A percentile compares a stretch with the other conserved stretches of the same genome.
Evolutionary conservation across 495 filamentous ascomycete species (phyloP).

Genomic region (Neurospora africana): DNA sequence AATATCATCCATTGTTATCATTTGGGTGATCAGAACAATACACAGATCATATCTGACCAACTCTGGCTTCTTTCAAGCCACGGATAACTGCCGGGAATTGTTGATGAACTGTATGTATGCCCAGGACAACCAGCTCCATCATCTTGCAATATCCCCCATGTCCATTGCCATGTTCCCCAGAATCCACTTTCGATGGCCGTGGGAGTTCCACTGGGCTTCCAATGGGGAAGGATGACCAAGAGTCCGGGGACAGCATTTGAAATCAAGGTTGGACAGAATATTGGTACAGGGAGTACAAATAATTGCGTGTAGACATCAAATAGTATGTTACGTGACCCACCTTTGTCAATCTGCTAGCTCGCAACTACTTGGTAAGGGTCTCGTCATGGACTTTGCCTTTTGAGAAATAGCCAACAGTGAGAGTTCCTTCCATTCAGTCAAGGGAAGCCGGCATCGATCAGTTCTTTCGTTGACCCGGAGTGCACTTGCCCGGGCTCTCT

Average conservation of each 20-base stretch:
- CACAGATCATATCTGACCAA: neutral
- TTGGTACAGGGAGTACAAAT: fast-evolving
- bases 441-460: too few species aligned
- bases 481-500: too few species aligned
- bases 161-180: neutral
- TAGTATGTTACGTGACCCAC: neutral
- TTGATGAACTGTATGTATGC: neutral
- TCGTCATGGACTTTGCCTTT: neutral
- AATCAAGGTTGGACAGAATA: neutral
- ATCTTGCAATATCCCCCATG: neutral
- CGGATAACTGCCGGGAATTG: neutral
- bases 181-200: neutral
- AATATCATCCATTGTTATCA: too few species aligned
- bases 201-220: neutral
- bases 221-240: neutral
- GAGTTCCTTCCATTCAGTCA: neutral
- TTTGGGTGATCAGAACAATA: neutral
- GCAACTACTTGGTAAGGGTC: neutral
- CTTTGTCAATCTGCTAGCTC: neutral
- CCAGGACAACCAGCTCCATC: neutral
- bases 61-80: neutral
- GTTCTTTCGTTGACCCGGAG: too few species aligned
- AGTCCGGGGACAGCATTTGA: neutral
- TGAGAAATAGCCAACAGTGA: neutral
- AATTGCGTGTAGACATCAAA: neutral